Evolutionary conservation across 192 early-diverging fungal genomes (phyloP), one percentile per base, ranked within the genome.

Genomic region (Podila verticillata): DNA sequence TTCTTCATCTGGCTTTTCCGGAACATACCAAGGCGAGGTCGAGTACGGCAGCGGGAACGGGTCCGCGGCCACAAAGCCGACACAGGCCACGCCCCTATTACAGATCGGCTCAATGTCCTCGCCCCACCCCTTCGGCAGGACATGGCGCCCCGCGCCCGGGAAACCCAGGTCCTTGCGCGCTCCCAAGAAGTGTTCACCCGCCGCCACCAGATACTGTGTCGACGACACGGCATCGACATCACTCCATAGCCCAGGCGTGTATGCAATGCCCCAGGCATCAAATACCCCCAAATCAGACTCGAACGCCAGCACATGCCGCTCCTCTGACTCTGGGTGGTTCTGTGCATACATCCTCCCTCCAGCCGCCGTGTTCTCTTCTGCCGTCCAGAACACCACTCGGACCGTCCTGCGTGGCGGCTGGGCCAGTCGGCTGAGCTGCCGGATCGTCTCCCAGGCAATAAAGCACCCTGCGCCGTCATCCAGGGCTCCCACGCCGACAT

Each of bases 201-300:
- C 61, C 9, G 74, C 66, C 22, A 65, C n/a, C 30, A 61, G 39
- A 10, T 66, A 77, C 15, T 70, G 57, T 10, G n/a, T 22, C 32
- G 34, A 30, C 29, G 49, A 26, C 20, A 5, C n/a, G 13, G 24
- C 15, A 8, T 35, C 65, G 24, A 20, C 20, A 20, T 44, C 49
- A 47, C 35, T 49, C 6, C n/a, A n/a, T n/a, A 30, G 48, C n/a
- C 65, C 63, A 15, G 83, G 75, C 4, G 74, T 72, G 26, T 88
- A 84, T 1, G 61, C 64, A 32, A 90, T 82, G 12, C 89, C 89
- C 74, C 86, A 89, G 34, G 89, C 85, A 34, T 88, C 85, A 75
- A 90, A 88, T 34, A 90, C 87, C 48, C 89, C 89, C 34, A 67
- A 86, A 44, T 90, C 89, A 57, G 86, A 86, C 61, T 90, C 89